A percentile compares a stretch with the other conserved stretches of the same genome.
Evolutionary conservation across 1,284 basidiomycete genomes (phyloP).

Genomic region (Ustilago shanxiensis): DNA sequence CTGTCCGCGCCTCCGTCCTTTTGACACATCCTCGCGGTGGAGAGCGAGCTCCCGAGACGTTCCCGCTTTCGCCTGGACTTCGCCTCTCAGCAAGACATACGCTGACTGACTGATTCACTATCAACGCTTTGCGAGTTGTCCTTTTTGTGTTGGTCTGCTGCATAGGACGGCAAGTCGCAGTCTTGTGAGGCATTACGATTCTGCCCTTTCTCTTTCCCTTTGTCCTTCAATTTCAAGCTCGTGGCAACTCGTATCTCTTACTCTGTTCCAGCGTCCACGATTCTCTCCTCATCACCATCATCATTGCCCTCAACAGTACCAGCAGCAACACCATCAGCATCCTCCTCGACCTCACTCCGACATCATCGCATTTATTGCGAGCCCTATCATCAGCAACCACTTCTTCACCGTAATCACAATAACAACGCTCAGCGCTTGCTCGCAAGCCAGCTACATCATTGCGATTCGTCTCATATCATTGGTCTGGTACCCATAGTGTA

Average conservation of each 20-base stretch:
- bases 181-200: background rate
- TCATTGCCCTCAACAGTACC: no score
- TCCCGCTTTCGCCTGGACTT: conserved; percentile 7
- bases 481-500: background rate
- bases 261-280: no score
- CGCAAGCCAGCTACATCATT: background rate
- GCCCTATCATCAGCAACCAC: background rate
- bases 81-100: background rate
- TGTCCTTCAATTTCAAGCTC: background rate
- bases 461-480: background rate
- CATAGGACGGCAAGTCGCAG: background rate
- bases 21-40: conserved; percentile 2
- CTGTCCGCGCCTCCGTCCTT: background rate
- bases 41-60: conserved; percentile 14
- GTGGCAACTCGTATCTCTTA: background rate
- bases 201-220: conserved; percentile 4
- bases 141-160: conserved; percentile 2
- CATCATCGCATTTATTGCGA: background rate
- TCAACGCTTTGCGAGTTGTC: background rate
- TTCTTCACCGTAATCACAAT: no score
- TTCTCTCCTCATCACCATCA: no score
- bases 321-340: no score
- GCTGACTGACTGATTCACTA: background rate
- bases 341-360: background rate
- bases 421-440: background rate